phyloP scores from a whole-genome alignment of 495 filamentous ascomycete species.

The Bacidia rubella region DNA sequence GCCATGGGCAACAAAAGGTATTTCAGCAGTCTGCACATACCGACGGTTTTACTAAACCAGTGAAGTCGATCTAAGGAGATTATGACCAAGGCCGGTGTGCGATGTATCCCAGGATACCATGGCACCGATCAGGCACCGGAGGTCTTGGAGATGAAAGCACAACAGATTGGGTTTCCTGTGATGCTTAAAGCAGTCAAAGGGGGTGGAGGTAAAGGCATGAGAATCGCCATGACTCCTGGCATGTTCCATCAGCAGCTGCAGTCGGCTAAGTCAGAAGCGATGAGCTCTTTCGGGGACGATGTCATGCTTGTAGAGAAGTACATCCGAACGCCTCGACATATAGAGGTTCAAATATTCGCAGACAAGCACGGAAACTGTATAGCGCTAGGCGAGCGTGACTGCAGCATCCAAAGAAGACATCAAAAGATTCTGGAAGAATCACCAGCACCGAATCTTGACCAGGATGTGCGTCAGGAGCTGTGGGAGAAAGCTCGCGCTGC shows the following conservation, averaged over 20 bases:
- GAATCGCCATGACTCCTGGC: conserved; percentile 60
- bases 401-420: conserved; percentile 76
- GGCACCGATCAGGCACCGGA: conserved; percentile 66
- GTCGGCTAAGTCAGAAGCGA: conserved; percentile 80
- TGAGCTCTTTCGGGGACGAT: conserved; percentile 88
- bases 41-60: neutral
- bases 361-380: conserved; percentile 79
- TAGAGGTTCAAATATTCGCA: conserved; percentile 96
- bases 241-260: conserved; percentile 73
- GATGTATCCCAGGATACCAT: conserved; percentile 94
- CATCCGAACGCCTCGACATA: conserved; percentile 84
- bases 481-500: conserved; percentile 90
- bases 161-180: conserved; percentile 79
- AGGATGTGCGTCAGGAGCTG: conserved; percentile 67
- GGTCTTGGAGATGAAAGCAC: conserved; percentile 58
- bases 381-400: conserved; percentile 74
- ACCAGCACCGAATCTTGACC: conserved; percentile 74
- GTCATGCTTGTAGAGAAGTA: conserved; percentile 97
- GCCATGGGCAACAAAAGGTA: conserved; percentile 95
- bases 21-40: neutral
- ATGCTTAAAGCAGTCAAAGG: conserved; percentile 95
- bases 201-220: conserved; percentile 97
- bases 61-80: conserved; percentile 73
- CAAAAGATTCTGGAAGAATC: conserved; percentile 98
- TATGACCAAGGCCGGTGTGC: conserved; percentile 85